phyloP scores from a whole-genome alignment of 441 rosid genomes.

The Codiaeum variegatum region DNA sequence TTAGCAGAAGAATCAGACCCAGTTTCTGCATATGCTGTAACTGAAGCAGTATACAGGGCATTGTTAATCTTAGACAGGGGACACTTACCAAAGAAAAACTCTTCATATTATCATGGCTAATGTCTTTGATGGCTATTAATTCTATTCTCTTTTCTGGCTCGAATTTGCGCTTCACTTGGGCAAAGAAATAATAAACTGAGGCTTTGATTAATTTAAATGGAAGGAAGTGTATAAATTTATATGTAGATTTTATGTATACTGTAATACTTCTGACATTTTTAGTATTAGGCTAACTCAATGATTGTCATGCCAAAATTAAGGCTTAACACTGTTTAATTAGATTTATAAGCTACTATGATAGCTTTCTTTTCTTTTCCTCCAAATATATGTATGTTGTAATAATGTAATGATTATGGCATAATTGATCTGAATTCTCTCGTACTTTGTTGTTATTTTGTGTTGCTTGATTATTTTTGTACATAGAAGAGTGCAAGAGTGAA shows the following conservation, averaged over 20 bases:
- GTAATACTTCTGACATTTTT: neutral
- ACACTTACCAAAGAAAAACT: slow-evolving; percentile 38
- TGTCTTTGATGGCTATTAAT: slow-evolving; percentile 36
- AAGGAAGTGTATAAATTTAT: neutral
- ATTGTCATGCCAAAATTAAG: no score
- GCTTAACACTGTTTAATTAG: no score
- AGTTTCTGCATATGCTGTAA: slow-evolving; percentile 40
- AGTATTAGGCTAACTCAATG: neutral
- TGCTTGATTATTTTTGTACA: no score
- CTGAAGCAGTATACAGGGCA: slow-evolving; percentile 51
- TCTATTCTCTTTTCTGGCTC: slow-evolving; percentile 41
- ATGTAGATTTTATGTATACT: neutral
- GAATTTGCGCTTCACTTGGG: slow-evolving; percentile 43
- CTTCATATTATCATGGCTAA: slow-evolving; percentile 30
- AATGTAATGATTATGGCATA: no score
- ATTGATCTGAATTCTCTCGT: no score
- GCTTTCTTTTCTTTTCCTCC: no score
- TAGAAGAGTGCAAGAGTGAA: no score
- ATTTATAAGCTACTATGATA: no score
- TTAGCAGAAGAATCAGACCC: slow-evolving; percentile 52
- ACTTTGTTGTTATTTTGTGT: no score
- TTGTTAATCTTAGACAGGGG: slow-evolving; percentile 50
- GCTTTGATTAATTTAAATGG: slow-evolving; percentile 8
- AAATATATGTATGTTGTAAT: no score
- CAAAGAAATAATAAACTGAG: slow-evolving; percentile 19